Base-by-base conservation (phyloP, 331 rosid genomes). In the Cydonia oblonga region DNA sequence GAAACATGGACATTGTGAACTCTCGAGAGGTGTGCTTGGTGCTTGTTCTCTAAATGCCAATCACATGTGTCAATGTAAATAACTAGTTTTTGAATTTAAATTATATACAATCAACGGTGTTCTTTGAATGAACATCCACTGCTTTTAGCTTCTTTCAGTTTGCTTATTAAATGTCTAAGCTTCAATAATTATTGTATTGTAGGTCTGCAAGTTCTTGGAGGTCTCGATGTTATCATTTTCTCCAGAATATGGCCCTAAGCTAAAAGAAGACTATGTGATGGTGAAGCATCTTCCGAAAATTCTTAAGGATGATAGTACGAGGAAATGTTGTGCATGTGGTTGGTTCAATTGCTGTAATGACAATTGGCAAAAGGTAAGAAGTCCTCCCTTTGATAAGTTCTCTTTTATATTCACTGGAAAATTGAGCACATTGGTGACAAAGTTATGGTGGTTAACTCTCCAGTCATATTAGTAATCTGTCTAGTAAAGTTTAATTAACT, bases 131-230 rank as follows among this genome's bases (percentile, higher is more conserved):
- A 32, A 54, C 16, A 7, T 54, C 24, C 33, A 8, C 33, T 14
- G 53, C n/a, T 28, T 40, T 10, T 49, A 46, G 14, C 52, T 54
- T 22, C 16, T 61, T 51, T 25, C 23, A 12, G 52, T 32, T 52
- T 51, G 40, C 26, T 49, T 4, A 9, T 53, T 65, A 54, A 35
- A 8, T 32, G 25, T 61, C 71, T 59, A 40, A 74, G 76, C 51
- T 57, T 82, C 71, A 56, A 66, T 63, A 38, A 75, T 58, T 66
- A 66, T 54, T 54, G 70, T 75, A 65, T 60, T 82, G 69, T 78
- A 95, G 99, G 99, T 95, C 72, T 95, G 97, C 93, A 91, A 84
- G 92, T 95, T 95, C 76, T 83, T 95, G 91, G 99, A 95, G 90
- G 97, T 91, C 40, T 95, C 99, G 4, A 88, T 76, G 82, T 78